A percentile compares a stretch with the other conserved stretches of the same genome.
Evolutionary conservation across 2,329 filamentous ascomycete species (phyloP).

Genomic region (Fusarium mundagurra): DNA sequence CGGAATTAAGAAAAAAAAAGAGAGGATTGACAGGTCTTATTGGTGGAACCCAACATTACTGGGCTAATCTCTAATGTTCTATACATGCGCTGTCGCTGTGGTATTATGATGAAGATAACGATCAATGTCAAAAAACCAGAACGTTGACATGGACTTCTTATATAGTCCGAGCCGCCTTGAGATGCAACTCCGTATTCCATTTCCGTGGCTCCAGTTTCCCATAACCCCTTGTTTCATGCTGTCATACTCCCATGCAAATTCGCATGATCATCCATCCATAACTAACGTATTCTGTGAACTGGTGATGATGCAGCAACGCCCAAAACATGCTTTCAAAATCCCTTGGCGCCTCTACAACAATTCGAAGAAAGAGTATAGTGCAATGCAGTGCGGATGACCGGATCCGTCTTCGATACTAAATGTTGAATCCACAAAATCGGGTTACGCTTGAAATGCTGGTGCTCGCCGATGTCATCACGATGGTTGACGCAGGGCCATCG

Average conservation of each 20-base stretch:
- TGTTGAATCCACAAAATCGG: conserved; percentile 31
- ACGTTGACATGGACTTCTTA: conserved; percentile 21
- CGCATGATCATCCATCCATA: conserved; percentile 39
- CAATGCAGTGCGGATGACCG: conserved; percentile 43
- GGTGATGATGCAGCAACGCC: conserved; percentile 49
- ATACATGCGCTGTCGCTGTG: conserved; percentile 29
- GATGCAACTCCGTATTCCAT: conserved; percentile 41
- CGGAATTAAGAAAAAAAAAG: not conserved
- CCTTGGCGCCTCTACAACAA: conserved; percentile 46
- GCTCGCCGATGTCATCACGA: conserved; percentile 21
- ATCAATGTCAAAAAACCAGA: conserved; percentile 39
- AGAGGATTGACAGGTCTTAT: conserved; percentile 9
- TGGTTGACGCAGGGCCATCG: conserved; percentile 12
- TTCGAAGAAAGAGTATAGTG: conserved; percentile 44
- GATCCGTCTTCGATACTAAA: conserved; percentile 35
- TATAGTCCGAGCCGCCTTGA: conserved; percentile 34
- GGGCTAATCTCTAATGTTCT: conserved; percentile 36
- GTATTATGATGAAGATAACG: conserved; percentile 35
- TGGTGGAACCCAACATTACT: conserved; percentile 16
- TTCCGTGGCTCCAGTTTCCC: conserved; percentile 39
- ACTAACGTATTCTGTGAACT: conserved; percentile 35
- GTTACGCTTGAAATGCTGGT: conserved; percentile 8
- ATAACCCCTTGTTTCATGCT: conserved; percentile 39
- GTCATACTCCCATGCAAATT: conserved; percentile 44
- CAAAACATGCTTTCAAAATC: conserved; percentile 48